Base-by-base conservation (phyloP, 805 yeast species). In the Sugiyamaella smithiae region DNA sequence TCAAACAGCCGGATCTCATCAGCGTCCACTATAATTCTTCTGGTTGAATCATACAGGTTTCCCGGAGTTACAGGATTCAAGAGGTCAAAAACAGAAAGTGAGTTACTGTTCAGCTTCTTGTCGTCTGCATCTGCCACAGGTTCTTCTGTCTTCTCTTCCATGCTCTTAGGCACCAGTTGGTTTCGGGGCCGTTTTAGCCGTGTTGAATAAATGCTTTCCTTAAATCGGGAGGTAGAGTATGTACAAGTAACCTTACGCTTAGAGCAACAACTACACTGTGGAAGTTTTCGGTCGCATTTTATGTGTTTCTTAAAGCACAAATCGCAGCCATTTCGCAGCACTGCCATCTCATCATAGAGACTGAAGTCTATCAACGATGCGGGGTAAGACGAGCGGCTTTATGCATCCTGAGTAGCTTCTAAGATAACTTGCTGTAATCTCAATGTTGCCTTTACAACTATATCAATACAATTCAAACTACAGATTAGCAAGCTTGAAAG, bases 1-100 rank as follows among this genome's bases (percentile, higher is more conserved):
- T 25, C 41, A 32, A 46, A 46, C 11, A 46, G 42, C n/a, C 35
- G 19, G 14, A 31, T 42, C 26, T 46, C 50, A 11, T 40, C 26
- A 7, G 11, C 26, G 19, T 33, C 23, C 9, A 6, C 40, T 8
- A 46, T 46, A 12, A 42, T 14, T 17, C 50, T 12, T 11, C 45
- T n/a, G 7, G 35, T 24, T 9, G 19, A 20, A 9, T 22, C 28
- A 24, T 45, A 45, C n/a, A 45, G 29, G 11, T 8, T 6, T 8
- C 31, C 16, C n/a, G 25, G 33, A 8, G 38, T 36, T 9, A 17
- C 40, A 12, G 48, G 48, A 35, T 45, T 45, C 14, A 45, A 33
- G 11, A 45, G 11, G 29, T 11, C 11, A 26, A 11, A 8, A 8
- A 26, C 11, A 11, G 29, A n/a, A n/a, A n/a, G n/a, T n/a, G n/a